Base-by-base conservation (phyloP, 495 filamentous ascomycete genomes). In the Xylaria intraflava region DNA sequence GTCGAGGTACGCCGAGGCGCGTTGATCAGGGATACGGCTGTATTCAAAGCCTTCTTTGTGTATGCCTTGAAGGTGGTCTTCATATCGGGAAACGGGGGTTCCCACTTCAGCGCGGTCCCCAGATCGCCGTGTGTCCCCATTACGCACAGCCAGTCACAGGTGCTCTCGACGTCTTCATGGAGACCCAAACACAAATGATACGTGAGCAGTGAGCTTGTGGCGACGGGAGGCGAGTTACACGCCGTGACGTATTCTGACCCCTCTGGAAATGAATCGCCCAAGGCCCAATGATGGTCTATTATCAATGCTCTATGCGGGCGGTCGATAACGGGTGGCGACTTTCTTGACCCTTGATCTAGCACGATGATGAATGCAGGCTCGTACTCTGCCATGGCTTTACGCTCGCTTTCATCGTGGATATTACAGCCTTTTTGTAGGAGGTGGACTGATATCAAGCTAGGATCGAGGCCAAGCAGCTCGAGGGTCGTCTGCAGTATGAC, bases 51-150 rank as follows among this genome's bases (percentile, higher is more conserved):
- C 56, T 79, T 82, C 58, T 80, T 81, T 1, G 77, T 75, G 56
- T 82, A 70, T 22, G 65, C 65, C 55, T 82, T 83, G 51, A 83
- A 76, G 0, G 74, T 69, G 8, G 71, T 65, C 9, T 68, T 66
- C 77, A 83, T 79, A 46, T 82, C 75, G 6, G 80, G 80, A 53
- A 83, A 81, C 1, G 81, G 81, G 2, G 72, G 68, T 31, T 74
- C 62, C 79, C 81, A 83, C 61, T 81, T 80, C 19, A 83, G 35
- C 3, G 72, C 71, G 36, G 72, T 80, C 40, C 79, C 80, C 2
- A 84, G 66, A 51, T 84, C 81, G n/a, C 78, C 80, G 51, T 82
- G 78, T 0, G 79, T 82, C 1, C 81, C 81, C 49, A 83, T 74
- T 2, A 68, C 69, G 49, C 76, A 79, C 1, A 83, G 60, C 69